Conservation (phyloP, 1,284 basidiomycete species). For the Heterobasidion parviporum region DNA sequence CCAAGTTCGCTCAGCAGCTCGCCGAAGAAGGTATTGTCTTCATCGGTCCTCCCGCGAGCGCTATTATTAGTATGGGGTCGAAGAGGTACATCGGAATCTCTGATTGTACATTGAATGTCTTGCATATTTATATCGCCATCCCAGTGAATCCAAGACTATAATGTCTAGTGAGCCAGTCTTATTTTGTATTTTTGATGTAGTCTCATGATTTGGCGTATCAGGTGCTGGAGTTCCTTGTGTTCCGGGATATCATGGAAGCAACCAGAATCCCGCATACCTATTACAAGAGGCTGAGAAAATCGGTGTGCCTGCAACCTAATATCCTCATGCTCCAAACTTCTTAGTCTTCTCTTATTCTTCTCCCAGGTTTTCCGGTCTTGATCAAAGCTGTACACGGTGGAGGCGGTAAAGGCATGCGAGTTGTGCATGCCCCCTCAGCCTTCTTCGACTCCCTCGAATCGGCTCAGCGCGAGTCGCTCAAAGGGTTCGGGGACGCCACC, state of each 20-base stretch:
- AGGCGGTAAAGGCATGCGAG: constrained; percentile 96
- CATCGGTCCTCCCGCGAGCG: constrained; percentile 90
- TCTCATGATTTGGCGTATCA: constrained; percentile 14
- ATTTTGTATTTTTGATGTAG: background rate
- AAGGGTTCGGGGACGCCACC: constrained; percentile 80
- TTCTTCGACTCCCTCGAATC: constrained; percentile 76
- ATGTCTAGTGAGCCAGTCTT: constrained; percentile 58
- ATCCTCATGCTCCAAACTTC: background rate
- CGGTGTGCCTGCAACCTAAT: constrained; percentile 29
- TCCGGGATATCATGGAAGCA: constrained; percentile 79
- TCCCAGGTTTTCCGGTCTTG: constrained; percentile 76
- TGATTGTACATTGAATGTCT: background rate
- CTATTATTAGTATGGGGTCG: constrained; percentile 91
- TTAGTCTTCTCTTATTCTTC: background rate
- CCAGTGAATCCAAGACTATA: constrained; percentile 81
- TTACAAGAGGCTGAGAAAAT: constrained; percentile 66
- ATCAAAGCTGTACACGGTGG: constrained; percentile 97
- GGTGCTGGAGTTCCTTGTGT: constrained; percentile 90
- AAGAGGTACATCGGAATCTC: constrained; percentile 51
- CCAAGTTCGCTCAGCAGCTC: constrained; percentile 79
- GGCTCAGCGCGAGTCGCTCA: constrained; percentile 81
- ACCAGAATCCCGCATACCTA: constrained; percentile 64
- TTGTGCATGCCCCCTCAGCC: constrained; percentile 54
- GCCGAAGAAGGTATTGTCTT: constrained; percentile 89
- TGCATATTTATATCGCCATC: background rate